Base-by-base conservation (phyloP, 139 green algal species). In the Protoeuglena noctilucae region DNA sequence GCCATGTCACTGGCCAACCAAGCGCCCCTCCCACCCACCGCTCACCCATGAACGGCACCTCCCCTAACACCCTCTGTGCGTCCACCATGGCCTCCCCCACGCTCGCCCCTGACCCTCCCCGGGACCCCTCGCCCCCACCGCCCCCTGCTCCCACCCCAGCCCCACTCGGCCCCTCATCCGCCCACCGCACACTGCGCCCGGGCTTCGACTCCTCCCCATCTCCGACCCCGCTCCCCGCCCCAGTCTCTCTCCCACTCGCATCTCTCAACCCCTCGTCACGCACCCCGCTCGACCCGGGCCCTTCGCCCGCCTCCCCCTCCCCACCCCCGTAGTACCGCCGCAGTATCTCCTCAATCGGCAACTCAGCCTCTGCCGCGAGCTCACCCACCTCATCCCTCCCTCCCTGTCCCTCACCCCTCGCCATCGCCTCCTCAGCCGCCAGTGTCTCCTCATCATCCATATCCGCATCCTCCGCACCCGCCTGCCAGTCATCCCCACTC, bases 331-430 rank as follows among this genome's bases (percentile, higher is more conserved):
- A 28, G 56, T 84, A 93, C 22, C 39, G 40, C 0, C 69, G 69
- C 58, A 96, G 64, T 58, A 96, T 60, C 72, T 89, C 53, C 57
- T 94, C 87, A 3, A 96, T 48, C 1, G 88, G 74, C 62, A 96
- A 54, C 24, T 95, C 77, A 0, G 70, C 72, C 51, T 96, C 88
- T 6, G 66, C 68, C 24, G 70, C 71, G 54, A 96, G 66, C 0
- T 53, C 85, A 30, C 68, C 70, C 27, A 85, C 40, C 64, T 95
- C 87, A 50, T 26, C 47, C 2, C 39, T n/a, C 58, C 64, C 17
- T 23, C 46, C 4, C 45, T 21, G 25, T 64, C 59, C 41, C 40
- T 40, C 27, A 6, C 54, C 73, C 19, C 34, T 19, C 55, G 41
- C 49, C 52, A 68, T 40, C n/a, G n/a, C 24, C 54, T 73, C 65